These are phyloP conservation scores for Paraphoma chrysanthemicola DNA, from an alignment of 2,329 filamentous ascomycete genomes.

Conservation along the genomic window DNA sequence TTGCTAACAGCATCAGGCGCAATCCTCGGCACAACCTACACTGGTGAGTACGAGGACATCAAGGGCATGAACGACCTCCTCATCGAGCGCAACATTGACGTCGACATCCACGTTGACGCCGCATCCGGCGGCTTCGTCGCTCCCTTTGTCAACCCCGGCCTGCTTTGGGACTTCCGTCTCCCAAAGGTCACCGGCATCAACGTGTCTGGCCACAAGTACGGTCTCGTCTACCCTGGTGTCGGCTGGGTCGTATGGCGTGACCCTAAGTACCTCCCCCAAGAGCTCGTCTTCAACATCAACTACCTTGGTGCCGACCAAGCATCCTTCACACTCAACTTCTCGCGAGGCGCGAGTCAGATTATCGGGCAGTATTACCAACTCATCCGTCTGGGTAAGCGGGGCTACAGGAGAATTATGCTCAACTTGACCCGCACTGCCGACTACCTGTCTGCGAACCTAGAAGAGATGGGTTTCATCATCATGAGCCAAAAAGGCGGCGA, in stretches of 20 bases:
- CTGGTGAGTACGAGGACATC: constrained; percentile 90
- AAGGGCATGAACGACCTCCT: constrained; percentile 91
- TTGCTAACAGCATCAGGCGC: constrained; percentile 46
- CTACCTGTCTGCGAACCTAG: constrained; percentile 78
- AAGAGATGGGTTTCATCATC: constrained; percentile 81
- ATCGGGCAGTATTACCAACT: constrained; percentile 98
- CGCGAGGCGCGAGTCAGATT: constrained; percentile 90
- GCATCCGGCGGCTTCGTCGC: constrained; percentile 92
- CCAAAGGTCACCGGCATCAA: constrained; percentile 93
- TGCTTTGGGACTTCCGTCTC: constrained; percentile 92
- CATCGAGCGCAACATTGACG: constrained; percentile 74
- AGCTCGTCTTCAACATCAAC: constrained; percentile 99
- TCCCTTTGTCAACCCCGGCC: constrained; percentile 83
- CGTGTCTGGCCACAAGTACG: constrained; percentile 89
- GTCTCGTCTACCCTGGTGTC: constrained; percentile 81
- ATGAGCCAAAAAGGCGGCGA: constrained; percentile 80
- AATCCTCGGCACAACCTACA: constrained; percentile 93
- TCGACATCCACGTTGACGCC: constrained; percentile 92
- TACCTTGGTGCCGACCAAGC: constrained; percentile 95
- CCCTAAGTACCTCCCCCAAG: constrained; percentile 73
- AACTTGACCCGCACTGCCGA: constrained; percentile 91
- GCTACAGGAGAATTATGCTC: constrained; percentile 91
- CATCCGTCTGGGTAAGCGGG: constrained; percentile 90
- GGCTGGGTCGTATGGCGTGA: constrained; percentile 91
- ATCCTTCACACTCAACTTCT: constrained; percentile 97